A percentile compares a stretch with the other conserved stretches of the same genome.
Conservation (phyloP, 169 alveolate species). For the Theileria annulata region DNA sequence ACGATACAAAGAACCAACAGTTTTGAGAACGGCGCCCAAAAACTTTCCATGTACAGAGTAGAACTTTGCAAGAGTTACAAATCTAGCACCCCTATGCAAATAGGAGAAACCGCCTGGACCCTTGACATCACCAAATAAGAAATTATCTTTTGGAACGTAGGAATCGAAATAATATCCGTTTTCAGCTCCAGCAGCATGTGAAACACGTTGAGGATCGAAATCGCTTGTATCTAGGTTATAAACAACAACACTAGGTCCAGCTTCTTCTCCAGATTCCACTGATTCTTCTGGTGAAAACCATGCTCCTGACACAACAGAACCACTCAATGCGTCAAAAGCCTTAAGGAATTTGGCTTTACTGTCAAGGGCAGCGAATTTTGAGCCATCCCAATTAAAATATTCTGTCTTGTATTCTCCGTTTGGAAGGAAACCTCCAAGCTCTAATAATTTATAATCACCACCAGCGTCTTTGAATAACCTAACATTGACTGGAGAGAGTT, state of each 20-base stretch:
- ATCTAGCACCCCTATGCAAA: neutral
- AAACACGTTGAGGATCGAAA: neutral
- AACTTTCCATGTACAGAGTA: neutral
- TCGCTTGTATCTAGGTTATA: neutral
- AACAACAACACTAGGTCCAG: neutral
- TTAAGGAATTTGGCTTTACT: neutral
- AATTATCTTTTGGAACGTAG: neutral
- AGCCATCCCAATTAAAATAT: neutral
- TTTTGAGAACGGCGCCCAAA: neutral
- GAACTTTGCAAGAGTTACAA: neutral
- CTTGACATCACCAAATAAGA: neutral
- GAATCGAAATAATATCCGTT: slow-evolving; percentile 1
- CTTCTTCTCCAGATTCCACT: neutral
- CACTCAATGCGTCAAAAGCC: neutral
- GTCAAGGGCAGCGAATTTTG: neutral
- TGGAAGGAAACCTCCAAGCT: neutral
- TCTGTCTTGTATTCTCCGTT: neutral
- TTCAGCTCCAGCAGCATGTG: neutral
- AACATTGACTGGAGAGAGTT: neutral
- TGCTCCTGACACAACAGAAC: neutral
- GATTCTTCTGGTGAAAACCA: neutral
- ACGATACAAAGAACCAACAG: neutral
- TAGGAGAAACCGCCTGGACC: neutral
- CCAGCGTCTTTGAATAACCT: neutral
- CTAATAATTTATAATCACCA: neutral